Conservation (phyloP, 2,329 filamentous ascomycete species). For the Trichoderma koningiopsis region DNA sequence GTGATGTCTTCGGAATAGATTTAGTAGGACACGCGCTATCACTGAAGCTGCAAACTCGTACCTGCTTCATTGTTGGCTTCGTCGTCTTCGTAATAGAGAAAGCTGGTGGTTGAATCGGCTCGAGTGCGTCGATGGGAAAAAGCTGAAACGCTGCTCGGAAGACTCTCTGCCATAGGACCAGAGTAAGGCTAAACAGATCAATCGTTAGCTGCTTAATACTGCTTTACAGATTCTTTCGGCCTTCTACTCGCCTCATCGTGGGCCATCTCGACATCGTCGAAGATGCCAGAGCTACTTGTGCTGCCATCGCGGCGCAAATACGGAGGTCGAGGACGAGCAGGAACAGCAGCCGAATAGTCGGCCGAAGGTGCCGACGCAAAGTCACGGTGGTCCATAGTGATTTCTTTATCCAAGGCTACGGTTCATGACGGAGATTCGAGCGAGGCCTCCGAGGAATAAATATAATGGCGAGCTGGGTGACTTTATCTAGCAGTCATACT, state of each 20-base stretch:
- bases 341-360: slow-evolving; percentile 29
- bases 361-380: slow-evolving; percentile 29
- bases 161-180: slow-evolving; percentile 89
- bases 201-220: slow-evolving; percentile 26
- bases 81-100: slow-evolving; percentile 73
- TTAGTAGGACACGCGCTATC: slow-evolving; percentile 27
- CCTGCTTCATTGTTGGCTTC: slow-evolving; percentile 44
- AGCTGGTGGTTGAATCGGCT: slow-evolving; percentile 83
- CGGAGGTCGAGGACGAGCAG: slow-evolving; percentile 32
- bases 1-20: slow-evolving; percentile 35
- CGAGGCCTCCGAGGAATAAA: background rate
- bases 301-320: slow-evolving; percentile 70
- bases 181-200: slow-evolving; percentile 67
- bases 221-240: background rate
- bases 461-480: background rate
- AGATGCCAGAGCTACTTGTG: slow-evolving; percentile 75
- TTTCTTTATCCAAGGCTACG: slow-evolving; percentile 8
- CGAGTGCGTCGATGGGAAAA: slow-evolving; percentile 83
- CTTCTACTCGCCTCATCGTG: slow-evolving; percentile 73
- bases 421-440: slow-evolving; percentile 13
- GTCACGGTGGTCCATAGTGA: slow-evolving; percentile 34
- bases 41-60: background rate
- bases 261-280: slow-evolving; percentile 98
- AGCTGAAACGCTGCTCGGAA: slow-evolving; percentile 91
- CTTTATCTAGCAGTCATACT: slow-evolving; percentile 12